phyloP scores from a whole-genome alignment of 352 stramenopile species.

The Phytophthora quininea region DNA sequence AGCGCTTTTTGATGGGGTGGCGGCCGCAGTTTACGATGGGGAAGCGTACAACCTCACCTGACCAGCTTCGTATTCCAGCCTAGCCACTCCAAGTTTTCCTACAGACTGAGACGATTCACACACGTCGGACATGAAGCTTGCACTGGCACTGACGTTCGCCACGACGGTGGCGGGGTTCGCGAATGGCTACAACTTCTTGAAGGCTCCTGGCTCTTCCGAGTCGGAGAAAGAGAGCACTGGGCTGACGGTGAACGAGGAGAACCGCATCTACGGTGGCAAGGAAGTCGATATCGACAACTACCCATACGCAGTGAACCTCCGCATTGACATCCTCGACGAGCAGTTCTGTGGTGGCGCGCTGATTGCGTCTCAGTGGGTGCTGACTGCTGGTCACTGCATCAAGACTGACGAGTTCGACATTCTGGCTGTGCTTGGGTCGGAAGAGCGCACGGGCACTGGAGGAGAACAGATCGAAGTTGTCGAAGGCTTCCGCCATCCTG shows the following conservation, averaged over 20 bases:
- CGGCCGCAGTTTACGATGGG: background rate
- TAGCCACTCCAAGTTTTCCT: background rate
- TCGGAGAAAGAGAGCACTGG: constrained; percentile 20
- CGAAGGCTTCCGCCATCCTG: constrained; percentile 17
- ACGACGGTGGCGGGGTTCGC: constrained; percentile 3
- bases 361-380: constrained; percentile 58
- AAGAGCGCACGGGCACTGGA: constrained; percentile 10
- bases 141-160: constrained; percentile 11
- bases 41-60: no score
- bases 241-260: constrained; percentile 44
- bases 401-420: constrained; percentile 28
- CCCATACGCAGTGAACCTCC: constrained; percentile 62
- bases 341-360: constrained; percentile 69
- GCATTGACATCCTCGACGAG: constrained; percentile 40
- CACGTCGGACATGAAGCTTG: constrained; percentile 25
- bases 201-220: constrained; percentile 19
- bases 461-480: constrained; percentile 27
- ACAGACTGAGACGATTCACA: background rate
- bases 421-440: constrained; percentile 30
- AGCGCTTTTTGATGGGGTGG: background rate
- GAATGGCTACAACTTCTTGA: constrained; percentile 22
- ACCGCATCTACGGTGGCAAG: constrained; percentile 64
- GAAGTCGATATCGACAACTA: constrained; percentile 55
- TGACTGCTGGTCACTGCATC: constrained; percentile 76
- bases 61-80: no score